Base-by-base conservation (phyloP, 768 basidiomycete genomes). In the Kwoniella heveanensis region DNA sequence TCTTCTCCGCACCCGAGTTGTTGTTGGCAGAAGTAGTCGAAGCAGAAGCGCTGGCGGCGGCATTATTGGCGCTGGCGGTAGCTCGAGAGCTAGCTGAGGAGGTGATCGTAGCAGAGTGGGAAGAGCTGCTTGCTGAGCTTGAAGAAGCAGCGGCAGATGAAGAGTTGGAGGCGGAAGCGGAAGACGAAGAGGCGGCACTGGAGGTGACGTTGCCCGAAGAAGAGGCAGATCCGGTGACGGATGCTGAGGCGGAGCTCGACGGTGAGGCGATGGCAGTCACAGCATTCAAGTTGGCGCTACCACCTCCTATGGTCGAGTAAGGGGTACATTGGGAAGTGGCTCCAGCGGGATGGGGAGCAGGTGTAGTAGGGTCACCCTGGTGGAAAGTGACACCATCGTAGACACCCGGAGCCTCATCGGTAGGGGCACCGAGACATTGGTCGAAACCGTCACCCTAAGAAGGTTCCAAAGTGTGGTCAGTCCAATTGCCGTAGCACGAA, bases 241-340 rank as follows among this genome's bases (percentile, higher is more conserved):
- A 58, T 1, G 57, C 56, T 2, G 62, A 66, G 0, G 62, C 48
- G 5, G 67, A 51, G 15, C 24, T 29, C 24, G 62, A 53, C 13
- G 55, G 46, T 26, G 66, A 64, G 17, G 64, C 49, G 0, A 51
- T 21, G 22, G 29, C 22, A 24, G 62, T 60, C 7, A 60, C 52
- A 44, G 59, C 70, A 12, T 65, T 68, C 12, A 66, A 27, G 32
- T 62, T 65, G 53, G 65, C 68, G 10, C 54, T 47, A n/a, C 73
- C 73, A 10, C 73, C 73, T 3, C 73, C 88, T 60, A 90, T 83
- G 6, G 85, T 85, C 50, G 81, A 80, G 19, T 83, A 62, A 2
- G 83, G 65, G 17, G 81, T 82, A 82, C 92, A 93, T 22, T 83
- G 79, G 19, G 86, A 88, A 1, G 87, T 86, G 4, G 85, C 70